These are phyloP conservation scores for Beta macrorhiza DNA, from an alignment of 179 eudicot species.

Conservation along the genomic window DNA sequence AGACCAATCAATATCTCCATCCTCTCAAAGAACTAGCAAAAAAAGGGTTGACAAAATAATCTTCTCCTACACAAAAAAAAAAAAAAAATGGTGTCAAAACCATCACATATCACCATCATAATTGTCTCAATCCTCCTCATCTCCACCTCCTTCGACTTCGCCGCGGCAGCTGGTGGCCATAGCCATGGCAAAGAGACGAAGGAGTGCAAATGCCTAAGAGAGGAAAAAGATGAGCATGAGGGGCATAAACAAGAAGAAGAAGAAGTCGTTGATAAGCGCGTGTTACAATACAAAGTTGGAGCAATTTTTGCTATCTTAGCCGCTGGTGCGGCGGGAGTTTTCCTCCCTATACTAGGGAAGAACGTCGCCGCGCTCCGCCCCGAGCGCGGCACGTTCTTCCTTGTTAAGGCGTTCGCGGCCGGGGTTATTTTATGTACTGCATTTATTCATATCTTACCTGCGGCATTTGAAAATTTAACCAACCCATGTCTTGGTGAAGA, in stretches of 20 bases:
- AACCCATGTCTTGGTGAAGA: slow-evolving; percentile 49
- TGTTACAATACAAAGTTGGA: slow-evolving; percentile 24
- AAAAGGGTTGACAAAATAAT: neutral
- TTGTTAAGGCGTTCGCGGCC: slow-evolving; percentile 72
- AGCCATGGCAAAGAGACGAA: neutral
- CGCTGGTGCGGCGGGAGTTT: slow-evolving; percentile 52
- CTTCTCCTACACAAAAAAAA: neutral
- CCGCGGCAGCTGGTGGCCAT: neutral
- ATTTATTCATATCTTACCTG: slow-evolving; percentile 68
- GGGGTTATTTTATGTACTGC: slow-evolving; percentile 69
- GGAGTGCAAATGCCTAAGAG: slow-evolving; percentile 29
- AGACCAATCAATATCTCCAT: neutral
- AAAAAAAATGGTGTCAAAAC: neutral
- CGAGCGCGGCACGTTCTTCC: slow-evolving; percentile 47
- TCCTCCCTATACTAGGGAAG: slow-evolving; percentile 55
- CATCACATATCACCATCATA: neutral
- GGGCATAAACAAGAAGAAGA: neutral
- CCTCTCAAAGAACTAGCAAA: no score
- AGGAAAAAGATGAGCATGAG: neutral
- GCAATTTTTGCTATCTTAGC: slow-evolving; percentile 37
- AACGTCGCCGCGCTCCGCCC: slow-evolving; percentile 41
- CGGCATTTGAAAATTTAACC: slow-evolving; percentile 46
- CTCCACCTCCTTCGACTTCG: neutral
- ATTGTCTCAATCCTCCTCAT: neutral
- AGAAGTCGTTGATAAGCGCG: neutral